These are phyloP conservation scores for Monascus purpureus DNA, from an alignment of 495 filamentous ascomycete species.

Conservation along the genomic window DNA sequence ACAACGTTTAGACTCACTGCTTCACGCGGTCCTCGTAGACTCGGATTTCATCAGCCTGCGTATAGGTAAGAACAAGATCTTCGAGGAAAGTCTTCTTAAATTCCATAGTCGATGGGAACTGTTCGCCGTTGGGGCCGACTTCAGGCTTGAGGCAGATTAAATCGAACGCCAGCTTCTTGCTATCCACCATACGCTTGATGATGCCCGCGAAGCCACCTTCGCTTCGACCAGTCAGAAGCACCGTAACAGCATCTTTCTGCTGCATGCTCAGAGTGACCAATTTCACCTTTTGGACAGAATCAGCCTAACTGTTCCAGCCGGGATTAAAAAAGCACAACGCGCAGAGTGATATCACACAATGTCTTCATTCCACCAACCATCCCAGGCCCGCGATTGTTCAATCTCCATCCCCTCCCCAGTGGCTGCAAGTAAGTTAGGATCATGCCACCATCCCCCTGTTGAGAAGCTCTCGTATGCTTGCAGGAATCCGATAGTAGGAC, in stretches of 20 bases:
- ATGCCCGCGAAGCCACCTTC: constrained; percentile 64
- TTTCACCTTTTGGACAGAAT: constrained; percentile 39
- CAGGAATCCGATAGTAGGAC: constrained; percentile 57
- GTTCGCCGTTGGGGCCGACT: constrained; percentile 62
- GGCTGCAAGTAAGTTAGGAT: constrained; percentile 67
- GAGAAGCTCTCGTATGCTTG: constrained; percentile 60
- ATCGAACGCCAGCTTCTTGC: constrained; percentile 74
- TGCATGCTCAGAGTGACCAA: constrained; percentile 70
- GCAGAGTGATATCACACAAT: constrained; percentile 36
- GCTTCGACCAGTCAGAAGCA: constrained; percentile 80
- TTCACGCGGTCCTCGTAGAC: constrained; percentile 53
- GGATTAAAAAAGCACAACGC: not conserved
- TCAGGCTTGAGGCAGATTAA: constrained; percentile 80
- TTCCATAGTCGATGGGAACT: constrained; percentile 60
- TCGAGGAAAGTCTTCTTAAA: constrained; percentile 80
- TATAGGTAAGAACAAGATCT: constrained; percentile 73
- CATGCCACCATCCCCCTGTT: constrained; percentile 97
- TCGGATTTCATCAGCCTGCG: constrained; percentile 63
- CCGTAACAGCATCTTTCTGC: constrained; percentile 74
- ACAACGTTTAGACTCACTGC: constrained; percentile 33
- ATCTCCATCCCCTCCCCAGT: constrained; percentile 73
- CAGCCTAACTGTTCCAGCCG: constrained; percentile 8
- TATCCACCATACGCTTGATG: constrained; percentile 68
- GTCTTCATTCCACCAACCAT: constrained; percentile 95
- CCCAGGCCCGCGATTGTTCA: constrained; percentile 75